Conservation (phyloP, 345 rosid genomes). For the Microthlaspi erraticum region DNA sequence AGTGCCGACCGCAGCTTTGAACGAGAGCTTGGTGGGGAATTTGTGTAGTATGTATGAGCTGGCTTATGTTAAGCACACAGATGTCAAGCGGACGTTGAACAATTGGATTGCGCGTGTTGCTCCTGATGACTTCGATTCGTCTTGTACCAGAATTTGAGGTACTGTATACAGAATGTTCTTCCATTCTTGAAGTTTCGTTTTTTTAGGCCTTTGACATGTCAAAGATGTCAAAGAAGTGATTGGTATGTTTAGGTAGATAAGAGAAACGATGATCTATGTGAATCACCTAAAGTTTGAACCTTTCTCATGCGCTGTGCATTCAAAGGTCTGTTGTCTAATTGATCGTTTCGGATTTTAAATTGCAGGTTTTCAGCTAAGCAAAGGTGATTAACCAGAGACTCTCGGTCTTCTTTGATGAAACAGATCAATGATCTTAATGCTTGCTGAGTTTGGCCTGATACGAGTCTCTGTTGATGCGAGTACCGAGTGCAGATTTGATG, state of each 20-base stretch:
- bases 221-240: constrained; percentile 10
- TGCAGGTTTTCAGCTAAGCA: constrained; percentile 24
- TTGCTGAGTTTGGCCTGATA: constrained; percentile 21
- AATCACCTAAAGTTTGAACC: background rate
- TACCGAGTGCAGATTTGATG: constrained; percentile 10
- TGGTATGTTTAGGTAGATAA: background rate
- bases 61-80: constrained; percentile 90
- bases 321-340: background rate
- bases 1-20: constrained; percentile 81
- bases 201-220: background rate
- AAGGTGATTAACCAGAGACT: constrained; percentile 6
- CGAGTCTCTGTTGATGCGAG: constrained; percentile 15
- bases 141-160: constrained; percentile 83
- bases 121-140: constrained; percentile 92
- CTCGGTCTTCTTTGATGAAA: background rate
- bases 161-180: background rate
- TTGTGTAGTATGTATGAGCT: constrained; percentile 98
- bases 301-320: too few relatives aligned
- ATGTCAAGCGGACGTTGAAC: constrained; percentile 78
- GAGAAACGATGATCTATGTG: background rate
- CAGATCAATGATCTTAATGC: constrained; percentile 16
- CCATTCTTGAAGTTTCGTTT: background rate
- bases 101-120: constrained; percentile 91
- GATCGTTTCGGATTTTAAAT: constrained; percentile 10
- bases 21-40: constrained; percentile 88